phyloP scores from a whole-genome alignment of 23 red algal genomes.

The Gracilaria vermiculophylla region DNA sequence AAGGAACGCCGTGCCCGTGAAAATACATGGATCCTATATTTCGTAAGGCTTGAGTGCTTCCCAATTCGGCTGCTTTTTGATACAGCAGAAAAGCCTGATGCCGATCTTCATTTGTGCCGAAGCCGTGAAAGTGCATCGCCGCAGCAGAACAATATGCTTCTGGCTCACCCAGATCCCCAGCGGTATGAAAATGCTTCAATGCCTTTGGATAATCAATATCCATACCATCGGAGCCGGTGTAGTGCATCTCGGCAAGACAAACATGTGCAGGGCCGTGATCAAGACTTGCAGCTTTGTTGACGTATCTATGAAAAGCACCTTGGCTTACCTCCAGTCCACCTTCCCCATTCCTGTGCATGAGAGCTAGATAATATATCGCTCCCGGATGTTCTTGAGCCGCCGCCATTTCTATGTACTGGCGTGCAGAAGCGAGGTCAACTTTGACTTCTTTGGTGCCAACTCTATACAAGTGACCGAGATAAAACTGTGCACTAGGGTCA shows the following conservation, averaged over 20 bases:
- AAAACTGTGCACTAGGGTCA: constrained; percentile 66
- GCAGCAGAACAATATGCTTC: constrained; percentile 75
- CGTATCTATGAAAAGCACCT: constrained; percentile 49
- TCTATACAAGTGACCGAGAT: constrained; percentile 64
- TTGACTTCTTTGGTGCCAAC: constrained; percentile 39
- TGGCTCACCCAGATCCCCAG: constrained; percentile 30
- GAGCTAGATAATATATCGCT: constrained; percentile 61
- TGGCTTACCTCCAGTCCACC: constrained; percentile 34
- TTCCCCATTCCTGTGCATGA: constrained; percentile 69
- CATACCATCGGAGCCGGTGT: constrained; percentile 45
- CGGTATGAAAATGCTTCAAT: constrained; percentile 46
- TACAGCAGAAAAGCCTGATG: constrained; percentile 65
- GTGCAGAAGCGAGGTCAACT: constrained; percentile 13
- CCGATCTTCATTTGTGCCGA: constrained; percentile 41
- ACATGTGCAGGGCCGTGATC: constrained; percentile 60
- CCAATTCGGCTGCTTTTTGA: constrained; percentile 57
- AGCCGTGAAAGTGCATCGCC: constrained; percentile 79
- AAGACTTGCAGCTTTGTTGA: constrained; percentile 23
- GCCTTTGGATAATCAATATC: constrained; percentile 60
- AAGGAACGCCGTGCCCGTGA: constrained; percentile 54
- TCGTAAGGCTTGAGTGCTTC: constrained; percentile 50
- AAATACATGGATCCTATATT: constrained; percentile 74
- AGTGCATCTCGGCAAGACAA: constrained; percentile 68
- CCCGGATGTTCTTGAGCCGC: constrained; percentile 66
- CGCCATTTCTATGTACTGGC: constrained; percentile 52